Evolutionary conservation across 345 rosid genomes (phyloP), one percentile per base, ranked within the genome.

Genomic region (Eucalyptus marginata): DNA sequence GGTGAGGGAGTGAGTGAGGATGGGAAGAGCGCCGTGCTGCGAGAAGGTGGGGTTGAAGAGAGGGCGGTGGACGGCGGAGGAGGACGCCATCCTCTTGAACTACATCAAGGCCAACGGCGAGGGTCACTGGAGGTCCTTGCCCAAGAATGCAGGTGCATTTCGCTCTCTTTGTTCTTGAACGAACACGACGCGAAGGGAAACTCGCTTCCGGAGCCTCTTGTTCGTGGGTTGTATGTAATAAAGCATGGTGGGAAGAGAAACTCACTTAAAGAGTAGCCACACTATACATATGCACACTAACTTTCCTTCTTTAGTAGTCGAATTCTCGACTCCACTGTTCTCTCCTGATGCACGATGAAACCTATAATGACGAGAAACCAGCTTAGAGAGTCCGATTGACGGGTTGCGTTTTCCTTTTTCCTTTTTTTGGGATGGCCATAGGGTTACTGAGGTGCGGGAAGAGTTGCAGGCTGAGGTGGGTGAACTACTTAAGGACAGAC

Each of bases 391-490:
- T 76, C 84, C 84, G 84, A 76, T 11, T 76, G 47, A 76, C 47
- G 47, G 84, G 47, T 76, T 22, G 84, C 4, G 47, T 11, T 33
- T 49, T 49, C 36, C 12, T 52, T 86, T 33, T 16, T 20, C 25
- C 10, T 3, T 52, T 22, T 44, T 4, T 10, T 27, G 56, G 56
- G 86, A 51, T 9, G 64, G 29, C 7, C 40, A 56, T 84, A 97
- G 99, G 99, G 46, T 90, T 97, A 66, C 89, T 94, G 87, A 95
- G 99, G 91, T 97, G 99, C 47, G 99, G 99, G 46, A 97, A 96
- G 92, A 96, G 99, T 87, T 97, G 99, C 92, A 91, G 99, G 90
- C 91, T 97, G 89, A 91, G 99, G 90, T 97, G 99, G 99, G 94
- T 96, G 83, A 97, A 97, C 85, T 96, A 97, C 91, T 89, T 97